Base-by-base conservation (phyloP, 257 asterid species). In the Primulina eburnea region DNA sequence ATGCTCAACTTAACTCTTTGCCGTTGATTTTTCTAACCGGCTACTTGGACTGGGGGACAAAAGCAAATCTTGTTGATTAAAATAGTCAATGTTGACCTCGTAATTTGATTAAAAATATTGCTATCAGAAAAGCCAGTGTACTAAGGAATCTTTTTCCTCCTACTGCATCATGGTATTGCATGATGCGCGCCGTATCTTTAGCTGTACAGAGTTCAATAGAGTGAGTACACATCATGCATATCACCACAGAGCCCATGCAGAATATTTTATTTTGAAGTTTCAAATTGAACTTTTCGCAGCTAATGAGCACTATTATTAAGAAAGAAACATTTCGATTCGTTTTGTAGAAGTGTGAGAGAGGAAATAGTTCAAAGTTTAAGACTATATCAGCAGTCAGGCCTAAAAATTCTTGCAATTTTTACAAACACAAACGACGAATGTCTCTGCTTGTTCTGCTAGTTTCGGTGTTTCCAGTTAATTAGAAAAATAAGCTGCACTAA, bases 131-230 rank as follows among this genome's bases (percentile, higher is more conserved):
- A 47, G 20, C 5, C 18, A 16, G 67, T 64, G 67, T 20, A 47
- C 40, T 56, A 40, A 17, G 16, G 24, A 7, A 24, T 62, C 14
- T 63, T 43, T 33, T 76, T 55, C 67, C 29, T 69, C 67, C 18
- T 20, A 12, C 26, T 63, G 53, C 58, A 18, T 14, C 32, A 60
- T 37, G 63, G 38, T 34, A 21, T 8, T 53, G 60, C 56, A 59
- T 21, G 67, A 53, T 55, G 59, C 12, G 4, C 47, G 63, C 24
- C 11, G 50, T 43, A 67, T 20, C 0, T 30, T 33, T 33, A 18
- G 21, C 66, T 61, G 7, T 6, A 12, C 14, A 35, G 10, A 34
- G n/a, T 62, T 9, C 33, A 9, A 10, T 28, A 26, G 6, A 60
- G 4, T 11, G 28, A 11, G 53, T 12, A 43, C 3, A 12, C 2